A percentile compares a stretch with the other conserved stretches of the same genome.
Evolutionary conservation across 331 rosid genomes (phyloP).

Genomic region (Ulmus americana): DNA sequence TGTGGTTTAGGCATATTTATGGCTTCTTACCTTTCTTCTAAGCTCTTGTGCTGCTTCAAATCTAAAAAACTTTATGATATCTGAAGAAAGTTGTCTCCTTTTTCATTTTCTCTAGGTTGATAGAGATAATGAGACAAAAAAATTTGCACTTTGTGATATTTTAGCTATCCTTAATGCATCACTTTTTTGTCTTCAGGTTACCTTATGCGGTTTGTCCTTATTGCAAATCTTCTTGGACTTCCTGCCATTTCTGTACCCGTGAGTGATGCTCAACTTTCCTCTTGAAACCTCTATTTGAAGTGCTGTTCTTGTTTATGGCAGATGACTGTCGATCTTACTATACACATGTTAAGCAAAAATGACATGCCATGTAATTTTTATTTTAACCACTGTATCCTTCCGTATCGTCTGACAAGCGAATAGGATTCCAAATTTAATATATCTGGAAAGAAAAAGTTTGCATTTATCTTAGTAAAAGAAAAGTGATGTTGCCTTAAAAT

Average conservation of each 20-base stretch:
- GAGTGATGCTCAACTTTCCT: constrained; percentile 30
- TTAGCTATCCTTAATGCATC: neutral
- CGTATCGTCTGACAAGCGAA: neutral
- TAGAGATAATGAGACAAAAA: neutral
- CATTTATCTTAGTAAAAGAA: neutral
- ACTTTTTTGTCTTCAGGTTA: constrained; percentile 39
- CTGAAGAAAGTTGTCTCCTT: neutral
- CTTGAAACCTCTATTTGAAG: neutral
- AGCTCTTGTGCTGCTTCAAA: neutral
- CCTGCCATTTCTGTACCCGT: constrained; percentile 95
- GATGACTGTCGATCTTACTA: neutral
- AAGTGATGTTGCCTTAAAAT: neutral
- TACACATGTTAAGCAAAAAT: neutral
- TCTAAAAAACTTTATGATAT: neutral
- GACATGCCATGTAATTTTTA: neutral
- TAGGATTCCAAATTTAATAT: neutral
- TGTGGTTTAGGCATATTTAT: neutral
- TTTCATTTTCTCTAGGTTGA: neutral
- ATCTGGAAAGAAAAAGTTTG: neutral
- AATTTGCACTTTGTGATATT: constrained; percentile 8
- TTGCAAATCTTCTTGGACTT: constrained; percentile 78
- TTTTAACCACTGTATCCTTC: neutral
- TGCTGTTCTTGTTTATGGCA: constrained; percentile 1
- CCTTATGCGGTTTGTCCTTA: constrained; percentile 70
- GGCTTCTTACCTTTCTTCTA: neutral